A percentile compares a stretch with the other conserved stretches of the same genome.
Evolutionary conservation across 805 yeast genomes (phyloP).

Genomic region (Candida schatavii): DNA sequence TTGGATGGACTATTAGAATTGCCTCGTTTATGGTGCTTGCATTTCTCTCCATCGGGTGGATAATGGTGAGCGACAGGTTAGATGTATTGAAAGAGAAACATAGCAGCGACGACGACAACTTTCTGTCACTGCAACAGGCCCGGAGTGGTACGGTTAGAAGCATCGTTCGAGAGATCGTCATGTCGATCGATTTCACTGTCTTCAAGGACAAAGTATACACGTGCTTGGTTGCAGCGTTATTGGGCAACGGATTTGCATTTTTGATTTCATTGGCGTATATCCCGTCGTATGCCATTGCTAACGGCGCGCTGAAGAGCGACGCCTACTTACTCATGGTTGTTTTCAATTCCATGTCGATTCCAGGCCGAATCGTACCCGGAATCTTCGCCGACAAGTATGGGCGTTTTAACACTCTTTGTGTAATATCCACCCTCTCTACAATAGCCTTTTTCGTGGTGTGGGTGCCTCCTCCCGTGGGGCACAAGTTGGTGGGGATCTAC

Average conservation of each 20-base stretch:
- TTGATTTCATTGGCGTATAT: conserved; percentile 21
- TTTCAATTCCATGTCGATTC: conserved; percentile 24
- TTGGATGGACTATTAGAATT: conserved; percentile 28
- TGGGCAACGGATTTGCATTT: conserved; percentile 30
- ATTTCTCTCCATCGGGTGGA: conserved; percentile 14
- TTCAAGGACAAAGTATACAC: conserved; percentile 22
- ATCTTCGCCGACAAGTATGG: conserved; percentile 25
- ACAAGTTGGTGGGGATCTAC: conserved; percentile 19
- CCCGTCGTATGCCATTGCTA: conserved; percentile 23
- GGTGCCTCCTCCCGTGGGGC: conserved; percentile 25
- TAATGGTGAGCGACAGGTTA: conserved; percentile 16
- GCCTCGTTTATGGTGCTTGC: conserved; percentile 21
- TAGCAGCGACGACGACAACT: background rate
- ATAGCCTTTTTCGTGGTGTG: conserved; percentile 21
- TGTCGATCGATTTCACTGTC: conserved; percentile 22
- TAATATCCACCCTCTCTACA: conserved; percentile 17
- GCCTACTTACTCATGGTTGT: conserved; percentile 21
- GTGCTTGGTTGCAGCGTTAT: conserved; percentile 21
- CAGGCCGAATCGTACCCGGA: conserved; percentile 26
- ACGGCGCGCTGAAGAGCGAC: conserved; percentile 16
- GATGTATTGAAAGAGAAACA: background rate
- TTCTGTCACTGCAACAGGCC: background rate
- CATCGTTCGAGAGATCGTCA: conserved; percentile 14
- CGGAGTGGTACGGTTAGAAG: background rate
- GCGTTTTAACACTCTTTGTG: conserved; percentile 22